Conservation (phyloP, 805 yeast genomes). For the Tetrapisispora namnaoensis region DNA sequence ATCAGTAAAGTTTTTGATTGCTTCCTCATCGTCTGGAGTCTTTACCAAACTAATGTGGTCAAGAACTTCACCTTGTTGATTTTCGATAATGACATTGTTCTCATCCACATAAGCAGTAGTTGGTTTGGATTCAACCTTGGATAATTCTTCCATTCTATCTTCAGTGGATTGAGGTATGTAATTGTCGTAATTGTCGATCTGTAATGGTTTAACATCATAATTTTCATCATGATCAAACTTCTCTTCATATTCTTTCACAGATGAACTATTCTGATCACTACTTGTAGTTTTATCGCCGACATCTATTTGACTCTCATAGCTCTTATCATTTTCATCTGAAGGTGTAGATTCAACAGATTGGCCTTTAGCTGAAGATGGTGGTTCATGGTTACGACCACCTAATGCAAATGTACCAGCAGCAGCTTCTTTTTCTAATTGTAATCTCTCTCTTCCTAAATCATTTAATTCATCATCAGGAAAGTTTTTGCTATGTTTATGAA, state of each 20-base stretch:
- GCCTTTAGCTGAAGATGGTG: not conserved
- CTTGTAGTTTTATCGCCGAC: not conserved
- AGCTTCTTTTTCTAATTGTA: slow-evolving; percentile 35
- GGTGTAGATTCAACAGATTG: not conserved
- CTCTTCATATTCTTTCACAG: not conserved
- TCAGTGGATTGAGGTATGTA: slow-evolving; percentile 6
- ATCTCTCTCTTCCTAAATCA: slow-evolving; percentile 28
- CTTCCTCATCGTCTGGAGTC: slow-evolving; percentile 20
- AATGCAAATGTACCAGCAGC: slow-evolving; percentile 36
- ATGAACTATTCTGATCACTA: not conserved
- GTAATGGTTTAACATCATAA: not conserved
- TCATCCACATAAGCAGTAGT: slow-evolving; percentile 60
- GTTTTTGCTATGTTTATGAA: slow-evolving; percentile 10
- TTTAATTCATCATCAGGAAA: slow-evolving; percentile 23
- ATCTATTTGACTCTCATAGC: slow-evolving; percentile 1
- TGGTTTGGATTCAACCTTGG: slow-evolving; percentile 24
- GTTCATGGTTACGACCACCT: slow-evolving; percentile 15
- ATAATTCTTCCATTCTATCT: slow-evolving; percentile 13
- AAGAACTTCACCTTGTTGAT: slow-evolving; percentile 72
- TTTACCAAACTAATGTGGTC: slow-evolving; percentile 39
- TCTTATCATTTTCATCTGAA: not conserved
- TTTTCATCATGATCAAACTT: not conserved
- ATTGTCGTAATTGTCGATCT: not conserved
- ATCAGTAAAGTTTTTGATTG: not conserved
- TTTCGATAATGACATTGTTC: slow-evolving; percentile 60